These are phyloP conservation scores for Thinopyrum elongatum DNA, from an alignment of 176 grass and related monocot genomes.

Conservation along the genomic window DNA sequence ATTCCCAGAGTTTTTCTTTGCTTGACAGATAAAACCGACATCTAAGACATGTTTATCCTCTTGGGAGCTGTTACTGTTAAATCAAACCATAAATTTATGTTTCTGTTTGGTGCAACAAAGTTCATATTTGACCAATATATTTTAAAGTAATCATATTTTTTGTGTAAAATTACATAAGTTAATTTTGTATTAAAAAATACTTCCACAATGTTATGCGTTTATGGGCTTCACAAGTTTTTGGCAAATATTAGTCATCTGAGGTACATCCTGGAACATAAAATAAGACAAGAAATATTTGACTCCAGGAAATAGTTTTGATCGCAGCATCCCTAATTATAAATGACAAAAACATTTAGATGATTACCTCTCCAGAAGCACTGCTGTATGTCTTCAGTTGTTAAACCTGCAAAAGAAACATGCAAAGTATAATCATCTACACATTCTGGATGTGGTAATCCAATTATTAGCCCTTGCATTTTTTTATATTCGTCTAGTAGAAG, in stretches of 20 bases:
- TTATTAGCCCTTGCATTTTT: not conserved
- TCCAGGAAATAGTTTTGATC: not conserved
- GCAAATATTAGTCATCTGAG: not conserved
- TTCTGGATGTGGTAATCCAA: not conserved
- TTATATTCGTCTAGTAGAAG: not conserved
- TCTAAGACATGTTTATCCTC: not conserved
- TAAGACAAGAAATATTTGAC: constrained; percentile 7
- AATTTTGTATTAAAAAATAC: not conserved
- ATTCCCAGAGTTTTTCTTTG: not conserved
- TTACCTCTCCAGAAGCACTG: constrained; percentile 72
- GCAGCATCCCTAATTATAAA: not conserved
- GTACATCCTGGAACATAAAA: constrained; percentile 7
- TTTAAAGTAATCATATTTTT: not conserved
- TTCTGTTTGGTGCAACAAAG: not conserved
- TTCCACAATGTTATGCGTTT: not conserved
- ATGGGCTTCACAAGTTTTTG: not conserved
- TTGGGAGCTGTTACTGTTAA: not conserved
- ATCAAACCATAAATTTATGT: not conserved
- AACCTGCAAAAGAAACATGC: constrained; percentile 35
- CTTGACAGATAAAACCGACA: not conserved
- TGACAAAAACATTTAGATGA: constrained; percentile 9
- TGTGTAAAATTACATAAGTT: not conserved
- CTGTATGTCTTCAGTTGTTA: constrained; percentile 63
- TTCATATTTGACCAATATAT: not conserved
- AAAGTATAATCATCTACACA: constrained; percentile 10